These are phyloP conservation scores for Phytophthora fragariaefolia DNA, from an alignment of 352 stramenopile genomes.

Conservation along the genomic window DNA sequence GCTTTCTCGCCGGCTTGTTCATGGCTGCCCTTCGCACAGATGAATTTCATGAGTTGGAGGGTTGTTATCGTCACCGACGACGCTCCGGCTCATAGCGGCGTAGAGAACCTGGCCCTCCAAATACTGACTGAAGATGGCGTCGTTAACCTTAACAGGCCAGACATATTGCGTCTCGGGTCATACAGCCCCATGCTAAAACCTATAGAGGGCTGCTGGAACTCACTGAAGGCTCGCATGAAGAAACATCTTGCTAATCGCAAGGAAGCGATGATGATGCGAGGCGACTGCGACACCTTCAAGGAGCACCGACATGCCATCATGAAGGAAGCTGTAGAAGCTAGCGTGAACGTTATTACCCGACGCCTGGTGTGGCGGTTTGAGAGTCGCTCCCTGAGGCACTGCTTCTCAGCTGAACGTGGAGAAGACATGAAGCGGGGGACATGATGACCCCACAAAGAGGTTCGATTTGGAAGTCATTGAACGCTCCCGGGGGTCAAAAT, in stretches of 20 bases:
- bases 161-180: slow-evolving; percentile 4
- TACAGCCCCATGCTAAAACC: slow-evolving; percentile 38
- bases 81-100: slow-evolving; percentile 13
- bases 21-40: slow-evolving; percentile 7
- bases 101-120: slow-evolving; percentile 6
- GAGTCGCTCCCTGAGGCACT: slow-evolving; percentile 3
- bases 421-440: slow-evolving; percentile 5
- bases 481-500: too few relatives aligned
- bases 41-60: background rate
- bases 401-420: slow-evolving; percentile 8
- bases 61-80: slow-evolving; percentile 35
- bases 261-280: slow-evolving; percentile 19
- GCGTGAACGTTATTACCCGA: background rate
- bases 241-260: slow-evolving; percentile 10
- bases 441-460: too few relatives aligned
- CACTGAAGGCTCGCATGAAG: slow-evolving; percentile 20
- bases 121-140: slow-evolving; percentile 21
- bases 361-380: background rate
- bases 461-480: too few relatives aligned
- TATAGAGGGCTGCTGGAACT: slow-evolving; percentile 33
- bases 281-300: slow-evolving; percentile 18
- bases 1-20: slow-evolving; percentile 36
- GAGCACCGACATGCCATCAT: background rate
- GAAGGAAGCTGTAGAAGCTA: background rate
- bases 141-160: slow-evolving; percentile 17